A percentile compares a stretch with the other conserved stretches of the same genome.
Conservation (phyloP, 2,329 filamentous ascomycete genomes). For the Colletotrichum sojae region DNA sequence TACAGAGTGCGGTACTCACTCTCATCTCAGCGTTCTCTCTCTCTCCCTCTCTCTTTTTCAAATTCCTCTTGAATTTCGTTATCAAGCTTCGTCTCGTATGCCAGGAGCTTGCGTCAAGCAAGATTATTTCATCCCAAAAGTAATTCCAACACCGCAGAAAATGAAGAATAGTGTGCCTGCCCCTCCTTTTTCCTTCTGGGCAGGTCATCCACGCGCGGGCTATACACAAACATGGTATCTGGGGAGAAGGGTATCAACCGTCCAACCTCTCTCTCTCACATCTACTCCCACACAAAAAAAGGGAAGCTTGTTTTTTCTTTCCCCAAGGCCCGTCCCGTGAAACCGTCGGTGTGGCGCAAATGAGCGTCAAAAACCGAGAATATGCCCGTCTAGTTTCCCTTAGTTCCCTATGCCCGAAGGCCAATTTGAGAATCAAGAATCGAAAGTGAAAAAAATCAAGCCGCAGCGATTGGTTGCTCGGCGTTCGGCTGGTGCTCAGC, state of each 20-base stretch:
- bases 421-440: not conserved
- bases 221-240: conserved; percentile 31
- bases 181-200: too few relatives aligned
- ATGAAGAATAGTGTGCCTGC: not conserved
- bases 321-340: not conserved
- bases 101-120: conserved; percentile 16
- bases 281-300: conserved; percentile 32
- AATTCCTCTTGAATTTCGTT: conserved; percentile 9
- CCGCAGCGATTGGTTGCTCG: not conserved
- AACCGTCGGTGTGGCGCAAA: not conserved
- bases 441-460: conserved; percentile 8
- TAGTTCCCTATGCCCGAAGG: conserved; percentile 18
- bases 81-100: conserved; percentile 19
- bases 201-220: not conserved
- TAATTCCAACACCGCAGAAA: conserved; percentile 15
- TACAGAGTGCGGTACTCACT: not conserved
- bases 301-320: conserved; percentile 8
- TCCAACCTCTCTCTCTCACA: conserved; percentile 28
- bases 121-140: not conserved
- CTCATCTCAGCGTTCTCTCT: too few relatives aligned
- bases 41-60: not conserved
- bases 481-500: conserved; percentile 1
- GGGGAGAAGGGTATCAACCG: conserved; percentile 31
- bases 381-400: not conserved
- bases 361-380: not conserved